Evolutionary conservation across 2,329 filamentous ascomycete genomes (phyloP).

Genomic region (Fusarium xylarioides): DNA sequence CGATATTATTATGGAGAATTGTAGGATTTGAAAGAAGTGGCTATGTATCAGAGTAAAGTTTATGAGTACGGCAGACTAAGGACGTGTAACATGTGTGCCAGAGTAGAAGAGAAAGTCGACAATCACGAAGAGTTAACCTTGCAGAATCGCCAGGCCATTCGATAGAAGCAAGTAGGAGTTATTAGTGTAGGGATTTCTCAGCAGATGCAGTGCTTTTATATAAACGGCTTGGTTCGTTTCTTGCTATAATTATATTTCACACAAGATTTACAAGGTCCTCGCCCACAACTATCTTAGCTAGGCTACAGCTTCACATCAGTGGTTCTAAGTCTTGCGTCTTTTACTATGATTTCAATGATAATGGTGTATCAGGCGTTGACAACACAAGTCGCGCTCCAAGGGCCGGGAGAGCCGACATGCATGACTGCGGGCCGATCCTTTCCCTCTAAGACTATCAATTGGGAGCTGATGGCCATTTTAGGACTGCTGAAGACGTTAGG

Average conservation of each 20-base stretch:
- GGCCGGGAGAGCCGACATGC: neutral
- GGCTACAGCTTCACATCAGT: fast-evolving
- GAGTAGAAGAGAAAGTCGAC: too few species aligned
- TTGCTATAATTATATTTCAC: neutral
- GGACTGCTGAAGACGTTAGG: neutral
- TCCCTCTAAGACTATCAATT: neutral
- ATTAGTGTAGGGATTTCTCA: fast-evolving
- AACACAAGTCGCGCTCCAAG: neutral
- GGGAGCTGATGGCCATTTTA: neutral
- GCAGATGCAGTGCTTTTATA: neutral
- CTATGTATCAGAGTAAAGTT: too few species aligned
- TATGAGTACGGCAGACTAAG: too few species aligned
- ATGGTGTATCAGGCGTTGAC: fast-evolving
- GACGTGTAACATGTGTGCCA: too few species aligned
- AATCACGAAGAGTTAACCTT: too few species aligned
- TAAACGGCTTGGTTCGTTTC: neutral
- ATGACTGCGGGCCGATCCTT: neutral
- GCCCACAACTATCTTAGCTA: neutral
- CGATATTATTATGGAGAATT: too few species aligned
- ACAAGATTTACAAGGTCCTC: neutral
- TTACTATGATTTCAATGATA: fast-evolving
- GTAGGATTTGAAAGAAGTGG: too few species aligned
- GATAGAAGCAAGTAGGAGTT: neutral
- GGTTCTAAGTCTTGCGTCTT: fast-evolving
- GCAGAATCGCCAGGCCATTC: too few species aligned